Base-by-base conservation (phyloP, 2,329 filamentous ascomycete genomes). In the Fusarium sulawesiense region DNA sequence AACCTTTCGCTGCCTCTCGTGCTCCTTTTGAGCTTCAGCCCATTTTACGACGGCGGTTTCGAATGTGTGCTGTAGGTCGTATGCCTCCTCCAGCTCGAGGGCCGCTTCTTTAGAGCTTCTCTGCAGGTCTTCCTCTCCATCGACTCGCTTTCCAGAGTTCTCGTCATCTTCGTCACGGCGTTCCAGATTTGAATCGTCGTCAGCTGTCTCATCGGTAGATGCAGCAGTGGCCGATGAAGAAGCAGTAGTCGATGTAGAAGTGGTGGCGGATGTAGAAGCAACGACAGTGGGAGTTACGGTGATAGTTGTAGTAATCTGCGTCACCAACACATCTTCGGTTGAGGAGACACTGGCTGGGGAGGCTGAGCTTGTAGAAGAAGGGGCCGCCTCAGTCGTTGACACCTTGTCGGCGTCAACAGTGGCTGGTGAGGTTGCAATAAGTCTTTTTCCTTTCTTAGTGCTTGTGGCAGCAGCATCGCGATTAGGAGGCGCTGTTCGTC, bases 281-380 rank as follows among this genome's bases (percentile, higher is more conserved):
- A 34, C 30, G 12, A 16, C 37, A 13, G 48, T 46, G 14, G 58
- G 42, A 11, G 64, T 44, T 14, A 42, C 45, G 7, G 64, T 68
- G 13, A 54, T 34, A 3, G 65, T 68, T 21, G 53, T 64, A 7
- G 59, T 65, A 47, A 49, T 60, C n/a, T n/a, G 37, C 9, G 49
- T 53, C 32, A 53, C 34, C 21, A n/a, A 18, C 11, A 29, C 23
- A 10, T 25, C 21, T n/a, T 42, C 23, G n/a, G 49, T 53, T 20
- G 14, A 53, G 2, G 49, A 41, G 27, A n/a, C 34, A 27, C 13
- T 53, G 13, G 49, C 14, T 12, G 18, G 32, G 8, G 49, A 21
- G n/a, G n/a, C 23, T 18, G n/a, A 29, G 20, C n/a, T 21, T 18
- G 18, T 40, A 51, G 49, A 13, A 21, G 37, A 27, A 42, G 7